These are phyloP conservation scores for Alternaria gaisen DNA, from an alignment of 2,329 filamentous ascomycete genomes.

Conservation along the genomic window DNA sequence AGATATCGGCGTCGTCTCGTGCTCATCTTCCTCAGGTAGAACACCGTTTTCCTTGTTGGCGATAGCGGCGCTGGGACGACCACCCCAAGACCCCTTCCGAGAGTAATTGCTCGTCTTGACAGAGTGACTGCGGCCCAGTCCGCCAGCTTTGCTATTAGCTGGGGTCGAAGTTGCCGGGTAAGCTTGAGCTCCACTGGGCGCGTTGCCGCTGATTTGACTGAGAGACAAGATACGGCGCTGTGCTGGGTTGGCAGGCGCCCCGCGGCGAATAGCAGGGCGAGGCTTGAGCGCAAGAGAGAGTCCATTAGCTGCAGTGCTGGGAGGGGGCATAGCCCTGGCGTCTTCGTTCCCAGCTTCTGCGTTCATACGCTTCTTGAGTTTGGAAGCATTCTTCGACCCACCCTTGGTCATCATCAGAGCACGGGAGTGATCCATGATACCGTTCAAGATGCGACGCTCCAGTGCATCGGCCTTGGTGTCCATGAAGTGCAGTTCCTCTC, in stretches of 20 bases:
- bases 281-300: conserved; percentile 61
- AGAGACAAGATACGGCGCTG: conserved; percentile 85
- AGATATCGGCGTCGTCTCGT: conserved; percentile 34
- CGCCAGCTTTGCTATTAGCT: conserved; percentile 50
- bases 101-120: conserved; percentile 49
- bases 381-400: conserved; percentile 52
- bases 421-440: conserved; percentile 94
- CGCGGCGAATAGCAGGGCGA: conserved; percentile 53
- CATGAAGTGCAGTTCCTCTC: conserved; percentile 91
- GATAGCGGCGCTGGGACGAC: conserved; percentile 39
- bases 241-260: conserved; percentile 49
- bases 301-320: conserved; percentile 48
- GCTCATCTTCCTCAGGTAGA: conserved; percentile 55
- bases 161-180: conserved; percentile 44
- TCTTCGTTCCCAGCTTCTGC: conserved; percentile 47
- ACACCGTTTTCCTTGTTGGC: conserved; percentile 60
- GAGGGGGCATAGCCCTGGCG: conserved; percentile 45
- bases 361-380: conserved; percentile 46
- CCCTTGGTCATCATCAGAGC: conserved; percentile 81
- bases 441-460: conserved; percentile 91
- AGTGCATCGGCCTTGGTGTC: conserved; percentile 86
- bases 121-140: conserved; percentile 61
- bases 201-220: conserved; percentile 85
- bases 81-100: conserved; percentile 50
- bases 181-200: conserved; percentile 58